Evolutionary conservation across 805 yeast genomes (phyloP).

Genomic region (Zygosaccharomyces gambellarensis): DNA sequence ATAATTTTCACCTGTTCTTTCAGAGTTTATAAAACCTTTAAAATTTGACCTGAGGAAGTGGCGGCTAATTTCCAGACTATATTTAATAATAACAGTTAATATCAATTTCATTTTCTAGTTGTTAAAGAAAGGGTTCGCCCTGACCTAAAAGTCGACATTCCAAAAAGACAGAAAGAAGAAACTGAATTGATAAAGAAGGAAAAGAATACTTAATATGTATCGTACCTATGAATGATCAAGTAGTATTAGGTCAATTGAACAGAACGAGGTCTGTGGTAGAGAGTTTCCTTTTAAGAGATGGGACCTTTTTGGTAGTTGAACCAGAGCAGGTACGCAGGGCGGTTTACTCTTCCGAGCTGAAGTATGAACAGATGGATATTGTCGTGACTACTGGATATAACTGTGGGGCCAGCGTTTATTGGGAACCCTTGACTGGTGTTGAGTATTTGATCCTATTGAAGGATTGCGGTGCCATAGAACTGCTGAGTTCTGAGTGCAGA

Average conservation of each 20-base stretch:
- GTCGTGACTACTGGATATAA: constrained; percentile 16
- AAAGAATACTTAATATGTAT: neutral
- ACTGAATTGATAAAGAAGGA: neutral
- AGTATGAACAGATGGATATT: constrained; percentile 5
- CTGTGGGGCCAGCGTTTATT: constrained; percentile 13
- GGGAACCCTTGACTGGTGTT: constrained; percentile 11
- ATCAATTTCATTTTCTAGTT: neutral
- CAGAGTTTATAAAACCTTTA: neutral
- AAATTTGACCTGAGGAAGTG: neutral
- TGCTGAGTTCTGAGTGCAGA: constrained; percentile 8
- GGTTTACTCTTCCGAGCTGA: neutral
- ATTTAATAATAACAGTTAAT: neutral
- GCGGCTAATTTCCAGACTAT: neutral
- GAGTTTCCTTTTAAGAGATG: constrained; percentile 1
- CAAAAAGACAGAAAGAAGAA: neutral
- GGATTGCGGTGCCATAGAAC: constrained; percentile 19
- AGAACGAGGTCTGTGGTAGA: constrained; percentile 5
- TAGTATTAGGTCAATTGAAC: constrained; percentile 1
- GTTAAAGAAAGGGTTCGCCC: neutral
- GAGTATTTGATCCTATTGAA: constrained; percentile 19
- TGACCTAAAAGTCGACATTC: neutral
- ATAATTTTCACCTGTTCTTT: neutral
- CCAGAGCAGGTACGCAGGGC: constrained; percentile 7
- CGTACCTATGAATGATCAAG: constrained; percentile 1
- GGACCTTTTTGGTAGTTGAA: constrained; percentile 9